Conservation (phyloP, 768 basidiomycete species). For the Hypholoma sublateritium region DNA sequence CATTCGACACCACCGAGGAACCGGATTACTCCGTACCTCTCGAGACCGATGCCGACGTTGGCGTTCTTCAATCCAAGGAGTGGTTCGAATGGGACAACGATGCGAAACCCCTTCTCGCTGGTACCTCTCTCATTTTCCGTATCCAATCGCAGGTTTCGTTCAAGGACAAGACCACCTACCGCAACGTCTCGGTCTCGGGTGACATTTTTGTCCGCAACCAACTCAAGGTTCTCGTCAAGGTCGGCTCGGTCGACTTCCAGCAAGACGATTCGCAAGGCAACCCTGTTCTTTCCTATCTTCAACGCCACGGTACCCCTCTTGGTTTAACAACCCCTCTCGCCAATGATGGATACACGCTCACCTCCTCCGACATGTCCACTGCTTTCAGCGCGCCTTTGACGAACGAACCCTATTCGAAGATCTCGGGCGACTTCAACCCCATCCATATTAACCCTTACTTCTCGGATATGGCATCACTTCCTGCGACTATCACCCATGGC, state of each 20-base stretch:
- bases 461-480: constrained; percentile 88
- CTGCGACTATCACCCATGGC: constrained; percentile 97
- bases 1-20: constrained; percentile 91
- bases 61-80: constrained; percentile 91
- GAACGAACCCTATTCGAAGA: constrained; percentile 93
- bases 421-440: constrained; percentile 98
- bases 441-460: constrained; percentile 99
- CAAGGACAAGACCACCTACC: constrained; percentile 87
- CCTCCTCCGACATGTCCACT: constrained; percentile 56
- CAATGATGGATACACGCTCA: constrained; percentile 85
- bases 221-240: constrained; percentile 84
- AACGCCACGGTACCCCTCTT: constrained; percentile 84
- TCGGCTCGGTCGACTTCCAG: constrained; percentile 84
- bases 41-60: constrained; percentile 75
- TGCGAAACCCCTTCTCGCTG: constrained; percentile 70
- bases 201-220: constrained; percentile 87
- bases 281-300: constrained; percentile 89
- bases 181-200: constrained; percentile 78
- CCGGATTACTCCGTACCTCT: constrained; percentile 83
- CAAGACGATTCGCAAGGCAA: constrained; percentile 90
- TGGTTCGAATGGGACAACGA: constrained; percentile 98
- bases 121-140: constrained; percentile 88
- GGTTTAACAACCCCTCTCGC: constrained; percentile 77
- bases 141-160: constrained; percentile 83
- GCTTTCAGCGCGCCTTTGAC: constrained; percentile 82